Evolutionary conservation across 441 rosid genomes (phyloP), one percentile per base, ranked within the genome.

Genomic region (Biscutella laevigata): DNA sequence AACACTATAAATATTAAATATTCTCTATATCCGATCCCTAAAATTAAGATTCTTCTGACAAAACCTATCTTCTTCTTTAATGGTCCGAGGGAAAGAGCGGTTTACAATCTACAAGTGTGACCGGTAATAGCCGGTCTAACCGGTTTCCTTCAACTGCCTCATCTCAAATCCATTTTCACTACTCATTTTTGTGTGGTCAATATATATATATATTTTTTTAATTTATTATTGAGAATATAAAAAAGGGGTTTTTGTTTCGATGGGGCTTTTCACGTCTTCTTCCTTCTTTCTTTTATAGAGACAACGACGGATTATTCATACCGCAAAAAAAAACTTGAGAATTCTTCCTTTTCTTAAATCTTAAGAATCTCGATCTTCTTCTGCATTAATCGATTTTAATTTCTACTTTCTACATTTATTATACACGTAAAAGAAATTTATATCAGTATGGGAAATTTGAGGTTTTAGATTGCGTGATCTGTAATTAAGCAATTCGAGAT

Each of bases 151-250:
- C 53, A 24, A 70, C 83, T 51, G 70, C 77, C 58, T 65, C 53
- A 26, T 72, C 83, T 72, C 72, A 78, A 84, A 67, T 64, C 67
- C 73, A n/a, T n/a, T n/a, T n/a, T n/a, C 55, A 64, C 35, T 19
- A 52, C 27, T 36, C 47, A 44, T 50, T 64, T 64, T n/a, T n/a
- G 35, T 64, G 63, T 57, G 58, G 59, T 40, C 52, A 50, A 42
- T 57, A 41, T 19, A 30, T n/a, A n/a, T n/a, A n/a, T n/a, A n/a
- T n/a, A 37, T n/a, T 11, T 7, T 37, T 3, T 36, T 0, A 3
- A 7, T 14, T 33, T 36, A n/a, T 61, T 47, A 37, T 22, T 7
- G 41, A 37, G 43, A 54, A 45, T 36, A 33, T 26, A 43, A 17
- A 61, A n/a, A 26, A 14, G 16, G 17, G 5, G 0, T 21, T 45